Base-by-base conservation (phyloP, 495 filamentous ascomycete genomes). In the Jackrogersella multiformis region DNA sequence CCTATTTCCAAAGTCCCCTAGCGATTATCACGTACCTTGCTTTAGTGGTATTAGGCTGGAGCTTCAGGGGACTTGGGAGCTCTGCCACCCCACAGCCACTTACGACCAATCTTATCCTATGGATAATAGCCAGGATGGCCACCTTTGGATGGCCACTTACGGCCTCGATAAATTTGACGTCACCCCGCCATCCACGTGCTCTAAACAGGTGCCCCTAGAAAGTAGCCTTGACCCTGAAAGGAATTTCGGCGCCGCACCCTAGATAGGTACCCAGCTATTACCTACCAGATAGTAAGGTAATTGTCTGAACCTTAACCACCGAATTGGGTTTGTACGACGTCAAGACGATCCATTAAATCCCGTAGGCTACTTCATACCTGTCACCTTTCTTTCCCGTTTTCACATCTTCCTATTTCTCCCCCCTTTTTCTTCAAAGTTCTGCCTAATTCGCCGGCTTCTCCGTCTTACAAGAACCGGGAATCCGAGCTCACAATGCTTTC, bases 281-380 rank as follows among this genome's bases (percentile, higher is more conserved):
- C 26, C 4, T 30, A 30, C n/a, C n/a, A n/a, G n/a, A n/a, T n/a
- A n/a, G n/a, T n/a, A n/a, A n/a, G n/a, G n/a, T n/a, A n/a, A 24
- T 32, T 34, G 26, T 35, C 20, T 39, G 44, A 51, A 60, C 56
- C 15, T 44, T 55, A 54, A 54, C 59, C 49, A 32, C 5, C 20
- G 12, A 62, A 38, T 54, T 26, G 61, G 61, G 61, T 39, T 56
- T 32, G 42, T 45, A 42, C 52, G 52, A 64, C 52, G 45, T 64
- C 52, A 65, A 15, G 46, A 46, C 15, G 44, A 34, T 32, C 16
- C 45, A 26, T 53, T 46, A 51, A 60, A 51, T 51, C 56, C 49
- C 15, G 15, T 15, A 24, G 26, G 12, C 24, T 5, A 16, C 39
- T 16, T 4, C 34, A 4, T 13, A 38, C 16, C 1, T 44, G 6